Base-by-base conservation (phyloP, 2,329 filamentous ascomycete species). In the Aspergillus cejpii region DNA sequence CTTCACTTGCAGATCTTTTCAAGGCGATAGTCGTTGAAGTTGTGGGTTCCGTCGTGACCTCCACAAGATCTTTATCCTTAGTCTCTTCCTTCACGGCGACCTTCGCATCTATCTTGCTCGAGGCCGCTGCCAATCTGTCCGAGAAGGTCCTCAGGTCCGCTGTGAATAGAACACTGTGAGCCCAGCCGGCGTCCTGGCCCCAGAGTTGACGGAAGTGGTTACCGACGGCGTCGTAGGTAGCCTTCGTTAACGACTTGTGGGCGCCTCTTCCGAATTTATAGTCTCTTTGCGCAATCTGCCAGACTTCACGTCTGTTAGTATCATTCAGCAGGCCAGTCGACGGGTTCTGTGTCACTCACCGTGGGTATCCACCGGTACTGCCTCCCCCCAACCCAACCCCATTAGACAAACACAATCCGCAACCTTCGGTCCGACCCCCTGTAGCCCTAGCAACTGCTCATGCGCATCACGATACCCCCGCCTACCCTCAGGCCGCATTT, bases 351-450 rank as follows among this genome's bases (percentile, higher is more conserved):
- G 27, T 14, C 39, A 57, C 66, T 60, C 55, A 77, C 74, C 78
- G 68, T 98, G 94, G 1, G 94, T 98, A 66, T 98, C 92, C 24
- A 98, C 87, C 0, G 92, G 92, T 1, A 98, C 90, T 2, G 90
- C 83, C 67, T 97, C 91, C 24, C 85, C 85, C 91, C 94, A 98
- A 21, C 90, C 91, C 11, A 98, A 71, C 0, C 94, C 94, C 85
- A 98, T 96, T 15, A 98, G 72, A 61, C 87, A 95, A 6, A 97
- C 90, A 61, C 94, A 98, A 64, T 98, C 94, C 5, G 92, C 86
- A 0, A 98, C 92, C 65, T 98, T 98, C 1, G 94, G 92, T 0
- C 92, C 92, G 5, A 98, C 94, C 1, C 92, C 92, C 45, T 89
- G 81, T 17, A 98, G 74, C 5, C 77, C 70, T 1, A 97, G 74